phyloP scores from a whole-genome alignment of 2,329 filamentous ascomycete species.

The Monosporascus sp. region DNA sequence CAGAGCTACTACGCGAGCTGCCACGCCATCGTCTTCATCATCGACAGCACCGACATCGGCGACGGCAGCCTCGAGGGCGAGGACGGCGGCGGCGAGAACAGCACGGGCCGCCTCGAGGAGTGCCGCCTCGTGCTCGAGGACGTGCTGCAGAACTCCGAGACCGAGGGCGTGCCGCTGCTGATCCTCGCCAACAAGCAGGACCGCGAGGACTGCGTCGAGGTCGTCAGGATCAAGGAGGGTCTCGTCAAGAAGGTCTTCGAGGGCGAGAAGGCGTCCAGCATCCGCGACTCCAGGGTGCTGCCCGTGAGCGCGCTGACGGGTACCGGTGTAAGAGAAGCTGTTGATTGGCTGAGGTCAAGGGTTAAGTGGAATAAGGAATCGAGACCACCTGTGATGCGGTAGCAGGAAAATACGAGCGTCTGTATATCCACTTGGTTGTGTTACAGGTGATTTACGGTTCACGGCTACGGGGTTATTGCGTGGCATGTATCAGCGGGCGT shows the following conservation, averaged over 20 bases:
- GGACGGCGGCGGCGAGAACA: conserved; percentile 25
- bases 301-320: conserved; percentile 87
- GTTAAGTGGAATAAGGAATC: conserved; percentile 97
- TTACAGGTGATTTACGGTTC: conserved; percentile 9
- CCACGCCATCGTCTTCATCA: conserved; percentile 96
- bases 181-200: conserved; percentile 98
- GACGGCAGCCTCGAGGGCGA: conserved; percentile 60
- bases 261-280: conserved; percentile 79
- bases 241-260: conserved; percentile 94
- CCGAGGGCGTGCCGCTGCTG: conserved; percentile 84
- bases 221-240: conserved; percentile 94
- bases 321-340: conserved; percentile 83
- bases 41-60: conserved; percentile 90
- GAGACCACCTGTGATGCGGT: conserved; percentile 88
- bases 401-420: conserved; percentile 5
- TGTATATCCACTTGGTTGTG: conserved; percentile 1
- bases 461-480: background rate
- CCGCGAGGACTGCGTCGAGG: conserved; percentile 93
- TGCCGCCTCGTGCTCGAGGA: conserved; percentile 86
- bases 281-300: conserved; percentile 85
- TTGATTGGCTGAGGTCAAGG: conserved; percentile 91
- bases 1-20: conserved; percentile 91
- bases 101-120: conserved; percentile 73
- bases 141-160: conserved; percentile 80
- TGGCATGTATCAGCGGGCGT: background rate